These are phyloP conservation scores for Candida montana DNA, from an alignment of 805 yeast genomes.

Conservation along the genomic window DNA sequence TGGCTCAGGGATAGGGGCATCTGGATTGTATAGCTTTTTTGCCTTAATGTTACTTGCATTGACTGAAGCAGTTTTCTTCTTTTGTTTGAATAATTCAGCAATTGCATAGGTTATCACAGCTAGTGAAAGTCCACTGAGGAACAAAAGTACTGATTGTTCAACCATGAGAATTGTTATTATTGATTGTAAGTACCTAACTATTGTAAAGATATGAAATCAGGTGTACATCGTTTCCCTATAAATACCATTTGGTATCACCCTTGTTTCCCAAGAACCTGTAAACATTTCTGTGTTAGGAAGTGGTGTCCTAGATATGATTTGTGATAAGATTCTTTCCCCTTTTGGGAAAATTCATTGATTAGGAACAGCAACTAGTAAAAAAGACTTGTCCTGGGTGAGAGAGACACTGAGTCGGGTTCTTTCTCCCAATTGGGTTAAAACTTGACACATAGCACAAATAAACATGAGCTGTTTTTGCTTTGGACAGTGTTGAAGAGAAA, in stretches of 20 bases:
- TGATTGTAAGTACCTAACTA: neutral
- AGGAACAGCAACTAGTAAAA: neutral
- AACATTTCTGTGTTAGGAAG: constrained; percentile 2
- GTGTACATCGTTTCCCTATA: neutral
- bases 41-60: constrained; percentile 6
- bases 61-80: constrained; percentile 1
- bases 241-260: neutral
- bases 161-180: neutral
- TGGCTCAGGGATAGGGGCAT: constrained; percentile 28
- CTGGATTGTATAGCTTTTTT: constrained; percentile 6
- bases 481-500: too few species aligned
- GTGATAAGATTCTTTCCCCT: neutral
- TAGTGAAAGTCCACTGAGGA: constrained; percentile 6
- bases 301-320: neutral
- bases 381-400: neutral
- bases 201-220: too few species aligned
- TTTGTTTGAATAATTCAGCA: constrained; percentile 7
- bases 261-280: neutral
- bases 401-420: neutral
- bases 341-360: neutral
- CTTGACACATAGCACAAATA: neutral
- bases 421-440: neutral
- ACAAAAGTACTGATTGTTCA: neutral
- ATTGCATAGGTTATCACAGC: constrained; percentile 3
- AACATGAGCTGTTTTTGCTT: too few species aligned